Base-by-base conservation (phyloP, 306 rosid species). In the Cucurbita ficifolia region DNA sequence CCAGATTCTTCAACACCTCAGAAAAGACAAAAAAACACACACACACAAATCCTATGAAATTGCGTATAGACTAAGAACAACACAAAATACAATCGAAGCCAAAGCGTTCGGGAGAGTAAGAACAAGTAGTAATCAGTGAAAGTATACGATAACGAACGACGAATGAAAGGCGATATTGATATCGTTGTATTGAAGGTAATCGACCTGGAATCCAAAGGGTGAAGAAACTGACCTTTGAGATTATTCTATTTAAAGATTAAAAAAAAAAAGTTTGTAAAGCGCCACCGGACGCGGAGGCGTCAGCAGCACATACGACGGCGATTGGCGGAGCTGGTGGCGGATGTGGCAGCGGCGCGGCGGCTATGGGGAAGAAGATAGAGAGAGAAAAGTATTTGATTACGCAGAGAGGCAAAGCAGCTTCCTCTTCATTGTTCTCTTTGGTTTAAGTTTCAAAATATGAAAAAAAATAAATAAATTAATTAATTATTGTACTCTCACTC, bases 231-330 rank as follows among this genome's bases (percentile, higher is more conserved):
- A 24, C 73, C 73, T 68, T 48, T 22, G 56, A 7, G 35, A 42
- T 40, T n/a, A 24, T 65, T 68, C 19, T 68, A 68, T 46, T 46
- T 24, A 42, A 24, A 22, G 73, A 16, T 46, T 19, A 21, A 24
- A 24, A 24, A 24, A 24, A 24, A 24, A 46, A 22, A 46, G 22
- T 8, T 8, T 68, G 40, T 46, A 24, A 29, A 46, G 21, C 40
- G 73, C 73, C 73, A 46, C 73, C 73, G n/a, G 56, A 68, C 73
- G 73, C 73, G 42, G 22, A 45, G 22, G 73, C 73, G 73, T 67
- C 73, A 24, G 73, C 42, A 68, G 55, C 56, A 68, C 40, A 7
- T 40, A 21, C 73, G 56, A 46, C 22, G 56, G 12, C 35, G 73
- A 46, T 68, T 39, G 39, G 42, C 56, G 19, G 56, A 13, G 42